phyloP scores from a whole-genome alignment of 345 rosid genomes.

The Populus davidiana region DNA sequence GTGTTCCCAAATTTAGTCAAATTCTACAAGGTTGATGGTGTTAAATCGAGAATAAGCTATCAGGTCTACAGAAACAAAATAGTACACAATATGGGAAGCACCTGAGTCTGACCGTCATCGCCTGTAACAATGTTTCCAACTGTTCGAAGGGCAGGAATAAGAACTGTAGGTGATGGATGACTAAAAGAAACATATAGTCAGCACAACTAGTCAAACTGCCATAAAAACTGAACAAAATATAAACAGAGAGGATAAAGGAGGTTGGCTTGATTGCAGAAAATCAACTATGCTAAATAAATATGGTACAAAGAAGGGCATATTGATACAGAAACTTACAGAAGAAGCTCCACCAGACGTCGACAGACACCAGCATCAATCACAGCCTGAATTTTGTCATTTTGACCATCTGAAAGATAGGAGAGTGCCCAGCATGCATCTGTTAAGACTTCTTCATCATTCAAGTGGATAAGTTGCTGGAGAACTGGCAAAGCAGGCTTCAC shows the following conservation, averaged over 20 bases:
- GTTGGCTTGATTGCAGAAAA: not conserved
- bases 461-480: slow-evolving; percentile 26
- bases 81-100: slow-evolving; percentile 1
- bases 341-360: slow-evolving; percentile 37
- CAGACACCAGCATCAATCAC: slow-evolving; percentile 39
- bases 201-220: slow-evolving; percentile 1
- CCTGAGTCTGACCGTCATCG: slow-evolving; percentile 40
- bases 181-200: slow-evolving; percentile 11
- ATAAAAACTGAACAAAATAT: not conserved
- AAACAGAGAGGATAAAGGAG: not conserved
- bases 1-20: not conserved
- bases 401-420: slow-evolving; percentile 40
- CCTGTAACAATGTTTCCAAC: slow-evolving; percentile 40
- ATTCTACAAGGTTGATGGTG: not conserved
- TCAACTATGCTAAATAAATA: not conserved
- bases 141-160: slow-evolving; percentile 35
- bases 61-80: not conserved
- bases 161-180: slow-evolving; percentile 29
- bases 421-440: slow-evolving; percentile 45
- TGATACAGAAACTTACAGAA: slow-evolving; percentile 25
- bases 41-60: not conserved
- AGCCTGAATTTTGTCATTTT: slow-evolving; percentile 37
- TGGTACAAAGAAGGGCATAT: not conserved
- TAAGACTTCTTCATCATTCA: slow-evolving; percentile 34
- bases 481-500: slow-evolving; percentile 32